These are phyloP conservation scores for Cercospora sp. DNA, from an alignment of 2,329 filamentous ascomycete genomes.

Conservation along the genomic window DNA sequence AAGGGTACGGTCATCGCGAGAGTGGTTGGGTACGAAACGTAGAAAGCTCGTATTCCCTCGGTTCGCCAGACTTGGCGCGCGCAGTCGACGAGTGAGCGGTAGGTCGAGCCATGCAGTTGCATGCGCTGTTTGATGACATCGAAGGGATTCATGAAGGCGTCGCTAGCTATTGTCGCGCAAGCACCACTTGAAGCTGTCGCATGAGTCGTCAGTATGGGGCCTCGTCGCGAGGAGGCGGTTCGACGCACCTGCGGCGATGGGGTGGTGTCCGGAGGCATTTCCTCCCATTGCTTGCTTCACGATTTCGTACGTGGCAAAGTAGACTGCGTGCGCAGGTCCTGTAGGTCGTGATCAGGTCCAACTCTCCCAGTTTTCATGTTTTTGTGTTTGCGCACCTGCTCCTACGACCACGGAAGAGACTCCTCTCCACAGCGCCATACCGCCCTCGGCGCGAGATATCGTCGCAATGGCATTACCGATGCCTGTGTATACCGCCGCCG, in stretches of 20 bases:
- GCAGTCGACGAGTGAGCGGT: slow-evolving; percentile 83
- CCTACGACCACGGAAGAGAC: slow-evolving; percentile 95
- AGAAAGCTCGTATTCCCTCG: slow-evolving; percentile 89
- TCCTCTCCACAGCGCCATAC: slow-evolving; percentile 90
- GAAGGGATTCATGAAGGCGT: slow-evolving; percentile 99
- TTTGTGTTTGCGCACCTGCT: slow-evolving; percentile 62
- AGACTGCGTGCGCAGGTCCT: slow-evolving; percentile 96
- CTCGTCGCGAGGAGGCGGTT: background rate
- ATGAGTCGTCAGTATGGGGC: slow-evolving; percentile 13
- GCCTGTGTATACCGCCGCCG: slow-evolving; percentile 79
- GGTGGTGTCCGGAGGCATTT: slow-evolving; percentile 86
- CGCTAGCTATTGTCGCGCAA: slow-evolving; percentile 91
- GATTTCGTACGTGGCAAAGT: slow-evolving; percentile 96
- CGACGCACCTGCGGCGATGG: slow-evolving; percentile 77
- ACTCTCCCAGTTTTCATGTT: background rate
- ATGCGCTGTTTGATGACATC: slow-evolving; percentile 99
- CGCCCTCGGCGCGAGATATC: slow-evolving; percentile 85
- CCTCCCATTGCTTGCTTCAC: slow-evolving; percentile 96
- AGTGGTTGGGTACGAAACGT: slow-evolving; percentile 97
- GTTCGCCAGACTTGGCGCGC: slow-evolving; percentile 81
- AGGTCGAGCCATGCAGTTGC: slow-evolving; percentile 95
- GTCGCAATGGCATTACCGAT: slow-evolving; percentile 90
- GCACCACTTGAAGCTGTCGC: slow-evolving; percentile 81
- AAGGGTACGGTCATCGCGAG: slow-evolving; percentile 98
- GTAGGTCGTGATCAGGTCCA: slow-evolving; percentile 33